Conservation (phyloP, 1,139 yeast genomes). For the Spencermartinsiella ligniputridi region DNA sequence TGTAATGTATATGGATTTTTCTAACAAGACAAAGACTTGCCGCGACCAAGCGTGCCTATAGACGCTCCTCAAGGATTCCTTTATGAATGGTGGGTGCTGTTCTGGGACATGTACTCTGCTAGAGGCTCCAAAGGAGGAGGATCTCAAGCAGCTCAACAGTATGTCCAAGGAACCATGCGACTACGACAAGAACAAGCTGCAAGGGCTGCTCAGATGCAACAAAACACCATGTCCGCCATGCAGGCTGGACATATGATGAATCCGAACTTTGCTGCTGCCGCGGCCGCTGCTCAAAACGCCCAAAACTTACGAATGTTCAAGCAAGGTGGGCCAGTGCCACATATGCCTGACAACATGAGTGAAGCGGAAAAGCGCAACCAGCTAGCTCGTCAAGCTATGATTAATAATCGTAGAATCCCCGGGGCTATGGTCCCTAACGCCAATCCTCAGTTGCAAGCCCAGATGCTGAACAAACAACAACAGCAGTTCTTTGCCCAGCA, state of each 20-base stretch:
- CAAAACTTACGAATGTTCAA: slow-evolving; percentile 12
- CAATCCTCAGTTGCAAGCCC: slow-evolving; percentile 25
- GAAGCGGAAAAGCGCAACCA: slow-evolving; percentile 29
- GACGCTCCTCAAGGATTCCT: slow-evolving; percentile 83
- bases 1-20: no score
- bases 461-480: slow-evolving; percentile 25
- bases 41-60: slow-evolving; percentile 29
- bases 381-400: slow-evolving; percentile 27
- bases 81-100: slow-evolving; percentile 94
- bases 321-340: slow-evolving; percentile 9
- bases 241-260: slow-evolving; percentile 22
- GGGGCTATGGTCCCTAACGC: slow-evolving; percentile 21
- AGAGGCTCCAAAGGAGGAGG: slow-evolving; percentile 58
- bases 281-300: slow-evolving; percentile 10
- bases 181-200: slow-evolving; percentile 47
- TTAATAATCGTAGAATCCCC: slow-evolving; percentile 18
- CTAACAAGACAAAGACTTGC: slow-evolving; percentile 16
- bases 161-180: slow-evolving; percentile 56
- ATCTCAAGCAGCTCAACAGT: slow-evolving; percentile 61
- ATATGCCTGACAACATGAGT: slow-evolving; percentile 23
- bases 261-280: slow-evolving; percentile 13
- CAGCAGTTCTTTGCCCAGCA: slow-evolving; percentile 22
- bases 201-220: slow-evolving; percentile 33
- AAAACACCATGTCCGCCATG: slow-evolving; percentile 23
- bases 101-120: slow-evolving; percentile 91